A percentile compares a stretch with the other conserved stretches of the same genome.
These are phyloP conservation scores for Phytomonas francai DNA, from an alignment of 208 protist genomes.

Conservation along the genomic window DNA sequence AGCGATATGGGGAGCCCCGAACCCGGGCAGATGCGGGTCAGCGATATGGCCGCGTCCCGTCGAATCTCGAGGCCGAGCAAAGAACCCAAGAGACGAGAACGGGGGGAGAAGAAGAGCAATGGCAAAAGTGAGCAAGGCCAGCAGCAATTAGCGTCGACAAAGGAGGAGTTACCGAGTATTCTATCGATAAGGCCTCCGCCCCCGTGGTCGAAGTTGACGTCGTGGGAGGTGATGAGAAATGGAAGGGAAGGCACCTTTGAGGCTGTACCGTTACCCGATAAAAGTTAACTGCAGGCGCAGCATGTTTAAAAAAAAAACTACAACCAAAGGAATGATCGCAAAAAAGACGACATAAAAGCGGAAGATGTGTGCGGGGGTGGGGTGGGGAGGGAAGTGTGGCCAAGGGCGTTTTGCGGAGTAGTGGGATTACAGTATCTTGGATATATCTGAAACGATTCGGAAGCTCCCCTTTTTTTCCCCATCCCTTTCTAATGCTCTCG, in stretches of 20 bases:
- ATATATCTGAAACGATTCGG: background rate
- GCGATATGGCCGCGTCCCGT: background rate
- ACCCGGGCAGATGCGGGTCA: background rate
- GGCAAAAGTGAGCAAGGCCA: background rate
- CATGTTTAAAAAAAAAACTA: background rate
- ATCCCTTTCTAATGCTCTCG: background rate
- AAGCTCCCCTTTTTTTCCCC: background rate
- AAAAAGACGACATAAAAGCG: background rate
- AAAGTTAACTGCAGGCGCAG: background rate
- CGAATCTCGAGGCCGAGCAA: background rate
- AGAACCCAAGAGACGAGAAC: background rate
- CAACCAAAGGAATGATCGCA: background rate
- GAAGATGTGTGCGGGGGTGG: too few species aligned
- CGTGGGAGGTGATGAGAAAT: background rate
- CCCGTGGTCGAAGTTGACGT: background rate
- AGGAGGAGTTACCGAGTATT: background rate
- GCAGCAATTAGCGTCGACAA: background rate
- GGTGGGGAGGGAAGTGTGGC: background rate
- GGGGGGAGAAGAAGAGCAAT: background rate
- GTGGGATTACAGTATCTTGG: background rate
- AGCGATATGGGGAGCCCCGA: too few species aligned
- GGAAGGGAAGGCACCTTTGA: background rate
- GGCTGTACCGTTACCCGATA: background rate
- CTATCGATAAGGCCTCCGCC: background rate
- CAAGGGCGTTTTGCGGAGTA: background rate